A percentile compares a stretch with the other conserved stretches of the same genome.
phyloP scores from a whole-genome alignment of 2,329 filamentous ascomycete species.

The Thielaviopsis ethacetica region DNA sequence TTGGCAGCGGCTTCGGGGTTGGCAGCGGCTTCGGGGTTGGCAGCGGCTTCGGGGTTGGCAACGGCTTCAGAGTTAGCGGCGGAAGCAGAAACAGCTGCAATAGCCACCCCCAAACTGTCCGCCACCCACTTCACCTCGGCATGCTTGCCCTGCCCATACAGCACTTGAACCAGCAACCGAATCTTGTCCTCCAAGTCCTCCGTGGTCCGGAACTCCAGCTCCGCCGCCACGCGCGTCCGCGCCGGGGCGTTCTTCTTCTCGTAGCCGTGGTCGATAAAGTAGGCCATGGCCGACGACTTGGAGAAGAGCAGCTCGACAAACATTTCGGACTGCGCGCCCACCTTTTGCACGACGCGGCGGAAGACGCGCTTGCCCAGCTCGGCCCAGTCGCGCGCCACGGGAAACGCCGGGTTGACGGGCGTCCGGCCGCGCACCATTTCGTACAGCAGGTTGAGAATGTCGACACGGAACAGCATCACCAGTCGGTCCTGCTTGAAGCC shows the following conservation, averaged over 20 bases:
- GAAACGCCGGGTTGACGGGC: constrained; percentile 48
- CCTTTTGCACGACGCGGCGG: constrained; percentile 64
- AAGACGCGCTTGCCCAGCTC: constrained; percentile 75
- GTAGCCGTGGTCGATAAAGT: constrained; percentile 79
- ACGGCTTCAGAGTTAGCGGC: not conserved
- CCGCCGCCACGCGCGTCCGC: constrained; percentile 52
- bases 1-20: constrained; percentile 47
- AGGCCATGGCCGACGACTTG: constrained; percentile 68
- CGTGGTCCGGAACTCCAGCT: constrained; percentile 65
- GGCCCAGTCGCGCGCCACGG: constrained; percentile 78
- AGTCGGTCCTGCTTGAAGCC: constrained; percentile 90
- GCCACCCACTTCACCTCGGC: constrained; percentile 74
- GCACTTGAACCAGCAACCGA: constrained; percentile 59
- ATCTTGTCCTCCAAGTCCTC: constrained; percentile 56
- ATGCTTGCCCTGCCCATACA: constrained; percentile 64
- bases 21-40: constrained; percentile 21
- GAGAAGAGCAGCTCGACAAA: constrained; percentile 89
- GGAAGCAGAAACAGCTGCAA: constrained; percentile 48
- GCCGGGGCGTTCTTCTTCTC: constrained; percentile 55
- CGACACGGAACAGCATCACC: constrained; percentile 75
- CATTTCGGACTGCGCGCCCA: constrained; percentile 70
- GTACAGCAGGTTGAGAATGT: constrained; percentile 77
- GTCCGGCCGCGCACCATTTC: constrained; percentile 83
- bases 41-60: constrained; percentile 1
- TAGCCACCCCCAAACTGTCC: constrained; percentile 48